A percentile compares a stretch with the other conserved stretches of the same genome.
Evolutionary conservation across 1,139 yeast genomes (phyloP).

Genomic region (Blastobotrys ciferrii): DNA sequence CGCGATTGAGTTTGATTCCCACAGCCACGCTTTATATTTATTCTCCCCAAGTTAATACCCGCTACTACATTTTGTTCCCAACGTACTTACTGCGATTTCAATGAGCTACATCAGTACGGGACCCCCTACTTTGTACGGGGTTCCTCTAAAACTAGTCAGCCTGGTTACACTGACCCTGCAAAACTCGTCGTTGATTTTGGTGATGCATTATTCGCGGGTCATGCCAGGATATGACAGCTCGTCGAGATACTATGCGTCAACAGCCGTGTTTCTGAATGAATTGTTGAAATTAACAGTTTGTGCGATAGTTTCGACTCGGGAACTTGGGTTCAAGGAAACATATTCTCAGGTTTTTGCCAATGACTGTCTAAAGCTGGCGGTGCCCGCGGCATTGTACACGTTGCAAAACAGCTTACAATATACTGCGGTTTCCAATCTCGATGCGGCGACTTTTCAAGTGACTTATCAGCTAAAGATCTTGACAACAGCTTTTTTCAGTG

Average conservation of each 20-base stretch:
- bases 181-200: conserved; percentile 39
- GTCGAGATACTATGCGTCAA: conserved; percentile 40
- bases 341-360: conserved; percentile 35
- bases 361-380: conserved; percentile 43
- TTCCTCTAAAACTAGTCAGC: conserved; percentile 35
- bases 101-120: conserved; percentile 7
- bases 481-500: conserved; percentile 45
- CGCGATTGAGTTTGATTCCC: no score
- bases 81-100: no score
- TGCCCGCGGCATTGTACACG: conserved; percentile 44
- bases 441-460: conserved; percentile 46
- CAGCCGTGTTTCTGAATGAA: conserved; percentile 45
- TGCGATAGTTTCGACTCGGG: conserved; percentile 21
- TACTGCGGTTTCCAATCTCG: conserved; percentile 43
- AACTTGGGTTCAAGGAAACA: conserved; percentile 23
- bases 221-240: conserved; percentile 37
- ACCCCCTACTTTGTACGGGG: conserved; percentile 26
- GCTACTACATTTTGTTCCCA: no score
- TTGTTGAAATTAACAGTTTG: conserved; percentile 39
- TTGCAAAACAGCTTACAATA: conserved; percentile 43
- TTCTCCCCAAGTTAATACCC: no score
- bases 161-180: conserved; percentile 37
- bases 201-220: conserved; percentile 45
- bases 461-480: conserved; percentile 44
- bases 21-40: not conserved